Percentiles rank a stretch among this genome's conserved stretches.
These are phyloP conservation scores for Torulaspora pretoriensis DNA, from an alignment of 1,139 yeast genomes.

Conservation along the genomic window DNA sequence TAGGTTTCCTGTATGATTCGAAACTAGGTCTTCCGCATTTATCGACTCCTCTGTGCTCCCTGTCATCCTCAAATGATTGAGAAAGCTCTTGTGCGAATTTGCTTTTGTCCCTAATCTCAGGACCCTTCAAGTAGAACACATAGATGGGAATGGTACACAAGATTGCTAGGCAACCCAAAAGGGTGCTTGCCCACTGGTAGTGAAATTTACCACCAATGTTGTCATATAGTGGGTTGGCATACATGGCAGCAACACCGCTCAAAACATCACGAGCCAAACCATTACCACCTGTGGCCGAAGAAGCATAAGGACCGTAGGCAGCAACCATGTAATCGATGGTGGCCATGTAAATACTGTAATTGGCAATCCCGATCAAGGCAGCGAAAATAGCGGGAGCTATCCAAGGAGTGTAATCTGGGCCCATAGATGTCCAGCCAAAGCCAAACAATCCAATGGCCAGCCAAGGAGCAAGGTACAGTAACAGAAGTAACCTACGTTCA, in stretches of 20 bases:
- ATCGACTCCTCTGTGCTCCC: slow-evolving; percentile 1
- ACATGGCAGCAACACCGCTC: slow-evolving; percentile 9
- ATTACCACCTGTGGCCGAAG: slow-evolving; percentile 11
- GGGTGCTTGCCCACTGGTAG: slow-evolving; percentile 7
- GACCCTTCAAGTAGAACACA: slow-evolving; percentile 6
- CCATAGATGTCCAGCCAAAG: slow-evolving; percentile 6
- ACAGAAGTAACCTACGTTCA: slow-evolving; percentile 5
- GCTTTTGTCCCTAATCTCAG: slow-evolving; percentile 6
- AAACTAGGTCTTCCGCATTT: neutral
- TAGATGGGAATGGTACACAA: slow-evolving; percentile 6
- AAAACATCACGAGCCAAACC: slow-evolving; percentile 10
- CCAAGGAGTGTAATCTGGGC: slow-evolving; percentile 9
- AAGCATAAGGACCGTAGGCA: slow-evolving; percentile 11
- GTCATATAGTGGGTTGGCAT: slow-evolving; percentile 5
- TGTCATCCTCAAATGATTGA: slow-evolving; percentile 4
- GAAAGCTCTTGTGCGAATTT: slow-evolving; percentile 8
- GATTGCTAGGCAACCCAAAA: slow-evolving; percentile 5
- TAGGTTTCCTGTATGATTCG: neutral
- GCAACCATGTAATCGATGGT: slow-evolving; percentile 12
- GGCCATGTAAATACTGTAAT: slow-evolving; percentile 8
- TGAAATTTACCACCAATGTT: slow-evolving; percentile 9
- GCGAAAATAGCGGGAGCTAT: slow-evolving; percentile 7
- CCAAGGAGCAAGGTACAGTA: slow-evolving; percentile 7
- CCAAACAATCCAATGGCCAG: slow-evolving; percentile 6
- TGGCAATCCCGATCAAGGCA: slow-evolving; percentile 6